Conservation (phyloP, 2,329 filamentous ascomycete species). For the Dryadomyces sulphureus region DNA sequence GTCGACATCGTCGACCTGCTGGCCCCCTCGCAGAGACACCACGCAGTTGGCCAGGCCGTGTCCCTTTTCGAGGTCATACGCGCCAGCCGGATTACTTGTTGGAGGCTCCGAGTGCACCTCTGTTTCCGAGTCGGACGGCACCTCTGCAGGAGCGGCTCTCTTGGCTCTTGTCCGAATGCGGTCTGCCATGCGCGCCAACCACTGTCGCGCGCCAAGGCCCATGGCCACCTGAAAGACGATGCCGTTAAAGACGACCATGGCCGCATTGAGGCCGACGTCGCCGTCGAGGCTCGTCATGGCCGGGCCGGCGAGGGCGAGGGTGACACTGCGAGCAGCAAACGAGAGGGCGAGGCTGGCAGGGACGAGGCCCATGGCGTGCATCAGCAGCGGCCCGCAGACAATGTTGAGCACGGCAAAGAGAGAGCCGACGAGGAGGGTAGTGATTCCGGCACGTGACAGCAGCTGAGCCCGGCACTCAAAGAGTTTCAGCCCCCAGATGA, state of each 20-base stretch:
- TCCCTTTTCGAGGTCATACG: conserved; percentile 5
- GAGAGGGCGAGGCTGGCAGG: conserved; percentile 21
- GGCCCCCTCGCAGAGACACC: background rate
- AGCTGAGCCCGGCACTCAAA: conserved; percentile 33
- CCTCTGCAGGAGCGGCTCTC: background rate
- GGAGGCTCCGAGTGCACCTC: background rate
- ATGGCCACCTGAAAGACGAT: conserved; percentile 24
- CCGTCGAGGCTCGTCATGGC: conserved; percentile 29
- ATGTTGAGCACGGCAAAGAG: conserved; percentile 26
- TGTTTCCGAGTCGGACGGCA: background rate
- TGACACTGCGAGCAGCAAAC: conserved; percentile 35
- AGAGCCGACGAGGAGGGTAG: conserved; percentile 22
- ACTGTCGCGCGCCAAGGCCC: conserved; percentile 15
- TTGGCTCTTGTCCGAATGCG: background rate
- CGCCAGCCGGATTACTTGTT: background rate
- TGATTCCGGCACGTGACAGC: conserved; percentile 25
- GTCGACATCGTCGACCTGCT: conserved; percentile 6
- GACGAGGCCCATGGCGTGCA: conserved; percentile 21
- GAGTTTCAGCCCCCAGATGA: conserved; percentile 38
- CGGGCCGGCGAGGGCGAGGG: conserved; percentile 32
- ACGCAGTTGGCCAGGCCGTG: background rate
- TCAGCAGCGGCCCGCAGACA: conserved; percentile 24
- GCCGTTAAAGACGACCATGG: conserved; percentile 35
- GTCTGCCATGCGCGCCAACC: conserved; percentile 7
- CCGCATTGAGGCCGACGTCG: conserved; percentile 31